Evolutionary conservation across 2,329 filamentous ascomycete species (phyloP).

Genomic region (Xylaria sp.): DNA sequence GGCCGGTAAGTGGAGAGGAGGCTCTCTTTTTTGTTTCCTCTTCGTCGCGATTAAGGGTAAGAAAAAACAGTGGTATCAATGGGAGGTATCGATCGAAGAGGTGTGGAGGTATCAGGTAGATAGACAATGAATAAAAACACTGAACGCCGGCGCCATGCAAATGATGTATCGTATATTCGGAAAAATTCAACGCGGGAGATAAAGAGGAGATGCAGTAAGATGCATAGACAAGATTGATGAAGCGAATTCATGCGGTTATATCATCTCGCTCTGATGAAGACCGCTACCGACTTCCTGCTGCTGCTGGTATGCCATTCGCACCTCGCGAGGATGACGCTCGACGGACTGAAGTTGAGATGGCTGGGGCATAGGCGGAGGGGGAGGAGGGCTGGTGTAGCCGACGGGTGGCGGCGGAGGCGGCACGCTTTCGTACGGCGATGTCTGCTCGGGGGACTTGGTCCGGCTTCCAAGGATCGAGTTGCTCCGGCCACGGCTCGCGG

Average conservation of each 20-base stretch:
- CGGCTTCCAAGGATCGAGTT: constrained; percentile 52
- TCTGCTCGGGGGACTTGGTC: constrained; percentile 54
- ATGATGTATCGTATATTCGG: constrained; percentile 39
- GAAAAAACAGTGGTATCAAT: constrained; percentile 18
- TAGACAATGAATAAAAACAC: constrained; percentile 17
- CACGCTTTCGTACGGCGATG: constrained; percentile 55
- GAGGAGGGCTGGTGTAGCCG: constrained; percentile 46
- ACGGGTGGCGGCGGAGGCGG: constrained; percentile 45
- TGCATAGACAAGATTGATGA: constrained; percentile 1
- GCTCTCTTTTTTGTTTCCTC: background rate
- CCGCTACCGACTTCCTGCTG: constrained; percentile 60
- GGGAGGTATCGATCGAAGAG: constrained; percentile 40
- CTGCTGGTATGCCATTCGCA: constrained; percentile 51
- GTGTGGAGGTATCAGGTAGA: constrained; percentile 21
- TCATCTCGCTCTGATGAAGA: constrained; percentile 66
- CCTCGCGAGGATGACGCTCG: constrained; percentile 54
- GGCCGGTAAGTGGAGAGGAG: background rate
- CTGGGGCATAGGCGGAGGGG: constrained; percentile 50
- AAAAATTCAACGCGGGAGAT: constrained; percentile 12
- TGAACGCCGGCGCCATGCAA: constrained; percentile 56
- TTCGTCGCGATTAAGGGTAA: background rate
- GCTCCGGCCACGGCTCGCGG: constrained; percentile 67
- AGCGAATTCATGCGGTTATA: constrained; percentile 51
- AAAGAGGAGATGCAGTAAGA: constrained; percentile 5
- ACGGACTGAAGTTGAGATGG: constrained; percentile 40